phyloP scores from a whole-genome alignment of 257 asterid genomes.

The Striga asiatica region DNA sequence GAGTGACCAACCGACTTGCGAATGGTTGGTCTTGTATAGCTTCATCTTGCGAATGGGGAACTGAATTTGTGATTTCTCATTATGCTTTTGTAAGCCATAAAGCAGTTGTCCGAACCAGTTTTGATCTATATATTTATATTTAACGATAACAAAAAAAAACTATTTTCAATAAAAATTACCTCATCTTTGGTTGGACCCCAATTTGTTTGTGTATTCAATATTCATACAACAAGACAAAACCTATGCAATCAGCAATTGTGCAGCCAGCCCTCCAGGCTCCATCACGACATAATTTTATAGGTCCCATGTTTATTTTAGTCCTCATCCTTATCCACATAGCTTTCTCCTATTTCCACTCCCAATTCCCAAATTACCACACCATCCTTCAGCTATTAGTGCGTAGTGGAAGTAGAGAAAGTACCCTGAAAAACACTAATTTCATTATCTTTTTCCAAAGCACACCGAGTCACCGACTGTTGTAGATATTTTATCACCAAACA shows the following conservation, averaged over 20 bases:
- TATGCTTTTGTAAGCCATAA: too few species aligned
- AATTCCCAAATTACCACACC: not conserved
- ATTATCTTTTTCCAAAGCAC: too few species aligned
- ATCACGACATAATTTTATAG: not conserved
- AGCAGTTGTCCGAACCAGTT: too few species aligned
- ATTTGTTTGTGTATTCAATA: too few species aligned
- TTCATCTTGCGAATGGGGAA: too few species aligned
- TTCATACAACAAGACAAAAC: slow-evolving; percentile 12
- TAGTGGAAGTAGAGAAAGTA: slow-evolving; percentile 16
- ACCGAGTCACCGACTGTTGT: slow-evolving; percentile 4
- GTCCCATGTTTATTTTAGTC: slow-evolving; percentile 18
- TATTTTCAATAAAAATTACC: too few species aligned
- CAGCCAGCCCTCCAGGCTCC: not conserved
- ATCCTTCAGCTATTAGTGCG: not conserved
- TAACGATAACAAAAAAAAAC: too few species aligned
- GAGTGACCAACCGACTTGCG: too few species aligned
- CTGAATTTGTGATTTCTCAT: too few species aligned
- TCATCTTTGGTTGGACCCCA: not conserved
- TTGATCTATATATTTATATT: too few species aligned
- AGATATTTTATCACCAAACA: slow-evolving; percentile 23
- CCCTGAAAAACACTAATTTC: not conserved
- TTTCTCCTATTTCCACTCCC: slow-evolving; percentile 10
- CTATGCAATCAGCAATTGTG: slow-evolving; percentile 8
- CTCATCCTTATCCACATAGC: slow-evolving; percentile 32
- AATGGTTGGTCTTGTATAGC: too few species aligned